Conservation (phyloP, 2,329 filamentous ascomycete species). For the Myriosclerotinia curreyana region DNA sequence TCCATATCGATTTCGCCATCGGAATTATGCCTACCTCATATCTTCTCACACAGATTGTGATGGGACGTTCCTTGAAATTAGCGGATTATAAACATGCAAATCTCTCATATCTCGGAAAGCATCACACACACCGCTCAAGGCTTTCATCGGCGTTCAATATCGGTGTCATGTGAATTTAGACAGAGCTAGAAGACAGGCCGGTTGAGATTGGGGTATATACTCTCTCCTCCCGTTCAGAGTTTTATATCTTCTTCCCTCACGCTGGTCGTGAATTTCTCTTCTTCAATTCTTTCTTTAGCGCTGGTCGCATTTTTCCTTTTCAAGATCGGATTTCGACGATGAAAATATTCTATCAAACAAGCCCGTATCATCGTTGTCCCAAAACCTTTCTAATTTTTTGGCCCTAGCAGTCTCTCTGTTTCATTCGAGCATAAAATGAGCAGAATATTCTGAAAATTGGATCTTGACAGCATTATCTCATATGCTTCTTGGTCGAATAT, state of each 20-base stretch:
- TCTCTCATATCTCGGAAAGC: not conserved
- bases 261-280: conserved; percentile 1
- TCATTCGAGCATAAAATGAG: too few relatives aligned
- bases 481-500: too few relatives aligned
- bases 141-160: too few relatives aligned
- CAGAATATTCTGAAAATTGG: too few relatives aligned
- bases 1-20: not conserved
- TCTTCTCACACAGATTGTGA: not conserved
- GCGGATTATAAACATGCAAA: not conserved
- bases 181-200: fast-evolving
- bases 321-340: too few relatives aligned
- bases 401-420: too few relatives aligned
- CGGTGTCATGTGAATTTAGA: not conserved
- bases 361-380: too few relatives aligned
- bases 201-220: not conserved
- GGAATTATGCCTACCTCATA: not conserved
- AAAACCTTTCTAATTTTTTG: too few relatives aligned
- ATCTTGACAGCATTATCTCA: too few relatives aligned
- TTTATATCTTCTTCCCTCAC: not conserved
- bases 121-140: not conserved
- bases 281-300: not conserved
- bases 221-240: not conserved
- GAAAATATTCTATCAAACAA: too few relatives aligned
- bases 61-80: too few relatives aligned
- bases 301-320: not conserved